Base-by-base conservation (phyloP, 257 asterid genomes). In the Petunia axillaris region DNA sequence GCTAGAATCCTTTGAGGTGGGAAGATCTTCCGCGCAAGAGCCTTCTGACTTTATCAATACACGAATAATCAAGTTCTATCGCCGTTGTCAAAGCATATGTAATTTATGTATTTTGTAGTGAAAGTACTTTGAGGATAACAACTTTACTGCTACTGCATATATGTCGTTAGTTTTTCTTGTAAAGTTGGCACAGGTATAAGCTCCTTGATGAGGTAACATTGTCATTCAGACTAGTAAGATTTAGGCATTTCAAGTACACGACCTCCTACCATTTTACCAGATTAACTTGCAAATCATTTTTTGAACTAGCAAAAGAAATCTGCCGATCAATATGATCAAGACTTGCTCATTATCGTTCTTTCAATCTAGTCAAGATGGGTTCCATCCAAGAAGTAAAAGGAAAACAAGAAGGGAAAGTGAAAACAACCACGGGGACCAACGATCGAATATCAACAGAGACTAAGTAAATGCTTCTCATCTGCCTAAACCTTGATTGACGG, bases 1-100 rank as follows among this genome's bases (percentile, higher is more conserved):
- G 76, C 68, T 76, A 84, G 78, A 25, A 79, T 25, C 74, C 39
- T 82, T 64, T 58, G 64, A 59, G 40, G 38, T 53, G 4, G 65
- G 8, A 55, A 14, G 25, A 55, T 55, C 8, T 14, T 15, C 62
- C 1, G 62, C 14, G 62, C 25, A 55, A 55, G 62, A 13, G 35
- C 62, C 62, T 55, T 14, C 25, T 55, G 62, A 55, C 62, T 55
- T 55, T 48, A 48, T 48, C 63, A n/a, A 15, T 8, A 57, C 3
- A 57, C 8, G 9, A 57, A n/a, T 15, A 57, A 15, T 57, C 36
- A 15, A 14, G 63, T 57, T 57, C 63, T 57, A 57, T 15, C 2
- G 63, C 8, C 8, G 3, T 4, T 15, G n/a, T 36, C 67, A 62
- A 36, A 62, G n/a, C 40, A 35, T 7, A 25, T 35, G 66, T 62